Conservation (phyloP, 2,329 filamentous ascomycete species). For the Fusarium coicis region DNA sequence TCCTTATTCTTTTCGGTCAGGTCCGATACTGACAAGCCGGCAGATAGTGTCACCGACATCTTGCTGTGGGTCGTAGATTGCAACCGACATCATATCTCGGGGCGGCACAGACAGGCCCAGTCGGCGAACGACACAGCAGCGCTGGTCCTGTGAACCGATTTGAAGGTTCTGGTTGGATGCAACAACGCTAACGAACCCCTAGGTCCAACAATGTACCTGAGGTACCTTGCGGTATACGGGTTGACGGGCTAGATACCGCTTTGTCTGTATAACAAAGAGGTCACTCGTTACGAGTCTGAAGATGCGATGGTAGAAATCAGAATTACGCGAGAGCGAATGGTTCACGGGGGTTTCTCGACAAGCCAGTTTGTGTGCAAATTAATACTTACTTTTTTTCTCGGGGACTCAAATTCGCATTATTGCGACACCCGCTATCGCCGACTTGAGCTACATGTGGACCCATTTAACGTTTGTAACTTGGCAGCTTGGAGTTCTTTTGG, state of each 20-base stretch:
- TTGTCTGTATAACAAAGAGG: conserved; percentile 13
- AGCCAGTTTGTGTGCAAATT: background rate
- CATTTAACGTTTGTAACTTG: background rate
- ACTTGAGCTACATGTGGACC: conserved; percentile 8
- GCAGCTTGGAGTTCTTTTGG: background rate
- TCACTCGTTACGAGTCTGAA: background rate
- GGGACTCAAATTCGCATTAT: conserved; percentile 5
- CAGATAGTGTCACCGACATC: conserved; percentile 46
- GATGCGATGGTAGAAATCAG: background rate
- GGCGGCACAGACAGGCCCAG: conserved; percentile 31
- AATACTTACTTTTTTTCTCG: background rate
- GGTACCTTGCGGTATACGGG: conserved; percentile 17
- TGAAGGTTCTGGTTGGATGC: conserved; percentile 43
- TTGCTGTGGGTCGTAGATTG: conserved; percentile 42
- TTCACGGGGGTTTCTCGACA: background rate
- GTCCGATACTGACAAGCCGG: conserved; percentile 40
- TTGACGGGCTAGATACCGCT: background rate
- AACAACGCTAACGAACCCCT: conserved; percentile 39
- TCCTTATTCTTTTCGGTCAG: conserved; percentile 43
- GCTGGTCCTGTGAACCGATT: conserved; percentile 42
- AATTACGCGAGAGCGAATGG: background rate
- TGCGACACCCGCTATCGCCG: conserved; percentile 27
- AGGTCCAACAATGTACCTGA: conserved; percentile 11
- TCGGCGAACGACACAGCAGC: conserved; percentile 30
- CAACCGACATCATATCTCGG: conserved; percentile 33